Conservation (phyloP, 2,329 filamentous ascomycete genomes). For the Epichloe elymi region DNA sequence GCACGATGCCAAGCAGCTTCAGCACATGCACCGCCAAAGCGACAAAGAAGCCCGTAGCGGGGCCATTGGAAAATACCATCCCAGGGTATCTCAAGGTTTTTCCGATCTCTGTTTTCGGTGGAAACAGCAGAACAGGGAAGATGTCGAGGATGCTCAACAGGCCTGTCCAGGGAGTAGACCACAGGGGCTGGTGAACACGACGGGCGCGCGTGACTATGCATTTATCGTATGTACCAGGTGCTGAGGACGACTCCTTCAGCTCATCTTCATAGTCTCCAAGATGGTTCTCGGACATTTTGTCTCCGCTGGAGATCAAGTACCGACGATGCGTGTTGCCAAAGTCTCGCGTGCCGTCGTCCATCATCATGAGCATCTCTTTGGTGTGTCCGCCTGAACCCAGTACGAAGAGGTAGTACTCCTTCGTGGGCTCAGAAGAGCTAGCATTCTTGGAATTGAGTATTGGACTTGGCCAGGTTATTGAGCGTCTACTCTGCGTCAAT, state of each 20-base stretch:
- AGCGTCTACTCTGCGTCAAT: conserved; percentile 11
- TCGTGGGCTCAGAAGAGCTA: background rate
- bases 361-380: conserved; percentile 82
- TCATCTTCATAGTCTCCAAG: conserved; percentile 43
- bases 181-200: conserved; percentile 66
- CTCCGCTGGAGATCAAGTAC: conserved; percentile 69
- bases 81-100: conserved; percentile 42
- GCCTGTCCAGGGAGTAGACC: conserved; percentile 58
- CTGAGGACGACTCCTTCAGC: conserved; percentile 14
- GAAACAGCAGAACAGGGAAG: conserved; percentile 37
- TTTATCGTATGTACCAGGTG: conserved; percentile 45
- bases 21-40: conserved; percentile 35
- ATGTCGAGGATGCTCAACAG: conserved; percentile 52
- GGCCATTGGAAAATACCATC: conserved; percentile 75
- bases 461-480: conserved; percentile 7
- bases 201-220: conserved; percentile 62
- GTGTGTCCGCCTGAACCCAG: conserved; percentile 92
- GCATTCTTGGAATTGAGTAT: background rate
- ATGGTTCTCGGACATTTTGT: conserved; percentile 50
- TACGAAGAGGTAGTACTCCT: conserved; percentile 57
- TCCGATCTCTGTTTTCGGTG: conserved; percentile 12
- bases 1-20: conserved; percentile 31
- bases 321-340: conserved; percentile 52
- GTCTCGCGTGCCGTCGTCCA: conserved; percentile 44
- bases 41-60: conserved; percentile 74